Evolutionary conservation across 2,329 filamentous ascomycete genomes (phyloP), one percentile per base, ranked within the genome.

Genomic region (Hyphodiscus sp.): DNA sequence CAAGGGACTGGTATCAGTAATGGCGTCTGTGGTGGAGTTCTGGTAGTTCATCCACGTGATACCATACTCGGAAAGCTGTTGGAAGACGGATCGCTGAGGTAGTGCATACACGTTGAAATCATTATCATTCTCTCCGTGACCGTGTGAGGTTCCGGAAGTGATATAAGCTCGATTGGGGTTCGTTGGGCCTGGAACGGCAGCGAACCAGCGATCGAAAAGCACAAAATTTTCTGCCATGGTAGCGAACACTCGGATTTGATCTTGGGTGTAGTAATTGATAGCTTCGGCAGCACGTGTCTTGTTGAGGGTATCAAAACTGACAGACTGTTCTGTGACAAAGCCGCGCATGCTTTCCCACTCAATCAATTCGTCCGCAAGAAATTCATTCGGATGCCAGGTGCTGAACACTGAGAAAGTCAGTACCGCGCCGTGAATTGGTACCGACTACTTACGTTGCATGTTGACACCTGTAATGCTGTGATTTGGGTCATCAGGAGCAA

Each of bases 1-100:
- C 23, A 53, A 55, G 7, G 61, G 65, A 2, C 2, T 69, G 42
- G 72, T 73, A 19, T 67, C 70, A 1, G 64, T 51, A 20, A 53
- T 56, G 5, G 61, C 65, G 2, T 66, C 67, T 8, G 60, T 63
- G 11, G 67, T 71, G 41, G 71, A 67, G 61, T 74, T 73, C 45
- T 71, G 68, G 63, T 76, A 77, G 63, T 77, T 76, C 51, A 68
- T 70, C 75, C 75, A 77, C 43, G 65, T 66, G 55, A 72, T 69
- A 51, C 65, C 65, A 19, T 65, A 64, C 50, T 74, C 71, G 0
- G 67, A 69, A 23, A 76, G 60, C 52, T 72, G 68, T 51, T 73
- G 64, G 50, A 72, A 73, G 49, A 73, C 67, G 3, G 70, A 72
- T 9, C 58, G 66, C 52, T 73, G 70, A 0, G 71, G 70, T 5